These are phyloP conservation scores for Aurifilum marmelostoma DNA, from an alignment of 2,329 filamentous ascomycete genomes.

Conservation along the genomic window DNA sequence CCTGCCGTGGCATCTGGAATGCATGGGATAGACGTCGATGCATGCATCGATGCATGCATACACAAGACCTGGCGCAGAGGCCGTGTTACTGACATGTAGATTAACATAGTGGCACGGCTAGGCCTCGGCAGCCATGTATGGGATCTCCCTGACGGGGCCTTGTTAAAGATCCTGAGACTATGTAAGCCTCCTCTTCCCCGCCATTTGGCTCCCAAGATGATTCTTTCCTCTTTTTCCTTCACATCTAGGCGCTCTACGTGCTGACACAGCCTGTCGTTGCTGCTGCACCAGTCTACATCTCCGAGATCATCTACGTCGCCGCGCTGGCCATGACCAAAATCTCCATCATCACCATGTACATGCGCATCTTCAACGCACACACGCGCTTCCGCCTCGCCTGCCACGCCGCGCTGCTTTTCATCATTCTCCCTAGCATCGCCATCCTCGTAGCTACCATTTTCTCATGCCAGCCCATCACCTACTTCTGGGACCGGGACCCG, in stretches of 20 bases:
- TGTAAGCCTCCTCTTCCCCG: neutral
- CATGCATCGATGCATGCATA: no score
- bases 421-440: conserved; percentile 20
- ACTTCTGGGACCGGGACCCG: conserved; percentile 28
- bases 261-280: neutral
- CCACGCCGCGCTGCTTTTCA: conserved; percentile 22
- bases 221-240: neutral
- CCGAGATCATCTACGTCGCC: conserved; percentile 28
- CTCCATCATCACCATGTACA: conserved; percentile 28
- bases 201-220: neutral
- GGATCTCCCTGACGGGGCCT: conserved; percentile 25
- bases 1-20: no score
- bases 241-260: neutral
- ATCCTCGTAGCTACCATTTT: conserved; percentile 28
- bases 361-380: conserved; percentile 27
- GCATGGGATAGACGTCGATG: neutral
- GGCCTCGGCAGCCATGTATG: conserved; percentile 28
- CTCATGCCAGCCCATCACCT: conserved; percentile 28
- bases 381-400: conserved; percentile 22
- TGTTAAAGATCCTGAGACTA: conserved; percentile 19
- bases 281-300: conserved; percentile 22
- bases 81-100: neutral
- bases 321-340: conserved; percentile 24
- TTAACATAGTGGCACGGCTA: conserved; percentile 16
- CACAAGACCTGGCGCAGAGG: no score